Base-by-base conservation (phyloP, 2,329 filamentous ascomycete genomes). In the Basipetospora chlamydospora region DNA sequence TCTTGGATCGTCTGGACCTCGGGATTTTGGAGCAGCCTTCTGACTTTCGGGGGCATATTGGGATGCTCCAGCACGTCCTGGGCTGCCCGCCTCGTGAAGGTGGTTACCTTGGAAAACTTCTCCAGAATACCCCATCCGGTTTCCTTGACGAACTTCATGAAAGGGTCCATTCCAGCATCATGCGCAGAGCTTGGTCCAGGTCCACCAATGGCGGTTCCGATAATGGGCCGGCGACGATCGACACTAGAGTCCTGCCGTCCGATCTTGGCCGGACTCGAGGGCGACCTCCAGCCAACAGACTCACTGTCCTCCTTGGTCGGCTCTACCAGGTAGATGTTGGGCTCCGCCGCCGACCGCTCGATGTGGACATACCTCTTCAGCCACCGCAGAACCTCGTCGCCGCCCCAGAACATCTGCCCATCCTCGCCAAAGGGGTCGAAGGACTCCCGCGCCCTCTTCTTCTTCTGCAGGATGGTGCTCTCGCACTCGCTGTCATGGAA, bases 401-500 rank as follows among this genome's bases (percentile, higher is more conserved):
- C 90, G 39, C 90, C 92, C 90, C 92, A 98, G 52, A 95, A 96
- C 66, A 94, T 79, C 53, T 82, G 74, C 0, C 88, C 88, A 43
- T 70, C 70, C 43, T 85, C 82, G 12, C 80, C 78, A 54, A 95
- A 95, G 0, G 87, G 87, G 48, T 95, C 86, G 49, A 98, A 96
- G 29, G 66, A 83, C 47, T 95, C 85, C 42, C 71, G 73, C 1
- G 85, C 75, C 37, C 83, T 65, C 58, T 79, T 84, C 67, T 90
- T 93, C 61, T 92, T 85, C 57, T 96, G 88, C 39, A 92, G 59
- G 16, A 96, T 93, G 0, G 90, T 98, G 37, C 82, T 92, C 58
- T 94, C 82, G 50, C 90, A 98, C 61, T 98, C 90, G 43, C 77
- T 86, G 51, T 98, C 90, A 54, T 98, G 90, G 60, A 98, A 98